Evolutionary conservation across 306 rosid species (phyloP), one percentile per base, ranked within the genome.

Genomic region (Cucurbita pepo): DNA sequence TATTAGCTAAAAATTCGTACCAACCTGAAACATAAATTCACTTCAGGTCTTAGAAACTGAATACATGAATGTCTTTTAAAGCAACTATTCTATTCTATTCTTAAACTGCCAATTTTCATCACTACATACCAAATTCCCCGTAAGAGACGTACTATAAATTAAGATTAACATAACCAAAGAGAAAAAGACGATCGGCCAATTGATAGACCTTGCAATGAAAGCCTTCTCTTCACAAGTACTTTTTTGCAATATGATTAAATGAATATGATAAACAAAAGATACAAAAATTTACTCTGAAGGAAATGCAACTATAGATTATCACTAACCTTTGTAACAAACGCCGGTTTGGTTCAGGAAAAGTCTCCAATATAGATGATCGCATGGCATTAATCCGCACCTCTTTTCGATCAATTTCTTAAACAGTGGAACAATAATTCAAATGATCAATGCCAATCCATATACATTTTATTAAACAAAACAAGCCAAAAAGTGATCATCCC

Each of bases 311-410:
- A 56, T 14, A 57, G 76, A 70, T 71, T 44, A 77, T 74, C 44
- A 25, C 56, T 65, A 41, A 95, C 99, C 99, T 95, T 19, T 91
- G 97, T 73, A 95, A 83, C 79, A 95, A 85, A 48, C 95, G 96
- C 58, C 99, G 90, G 71, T 95, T 95, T 55, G 99, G 99, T 79
- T 95, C 99, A 3, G 99, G 99, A 83, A 95, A 95, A 63, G 96
- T 89, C 78, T 95, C 99, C 81, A 89, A 66, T 75, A 91, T 85
- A 71, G 97, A 90, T 76, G 90, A 78, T 16, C 95, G 95, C 90
- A 91, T 89, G 75, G 96, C 97, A 74, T 81, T 91, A 30, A 86
- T 84, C 80, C 95, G 87, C 75, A 90, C 87, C 77, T 89, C 99
- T 84, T 83, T 95, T 77, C 92, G 83, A 83, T 95, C 99, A 77